A percentile compares a stretch with the other conserved stretches of the same genome.
Conservation (phyloP, 2,329 filamentous ascomycete genomes). For the Fusarium haematococcum region DNA sequence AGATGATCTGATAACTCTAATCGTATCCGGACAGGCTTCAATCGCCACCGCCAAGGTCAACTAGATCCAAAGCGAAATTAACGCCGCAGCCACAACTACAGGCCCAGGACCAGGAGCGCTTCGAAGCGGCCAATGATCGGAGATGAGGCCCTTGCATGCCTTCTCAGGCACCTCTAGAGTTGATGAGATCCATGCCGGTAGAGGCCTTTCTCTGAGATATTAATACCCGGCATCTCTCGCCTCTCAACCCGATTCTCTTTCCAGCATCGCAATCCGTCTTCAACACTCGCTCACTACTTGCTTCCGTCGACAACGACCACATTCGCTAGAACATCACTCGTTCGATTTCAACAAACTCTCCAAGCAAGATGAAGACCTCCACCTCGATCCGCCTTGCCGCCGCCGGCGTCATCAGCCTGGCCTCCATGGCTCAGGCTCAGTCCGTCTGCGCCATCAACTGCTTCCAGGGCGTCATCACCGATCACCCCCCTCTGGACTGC, state of each 20-base stretch:
- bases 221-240: neutral
- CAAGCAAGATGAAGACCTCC: neutral
- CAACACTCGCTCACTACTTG: neutral
- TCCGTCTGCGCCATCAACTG: slow-evolving; percentile 28
- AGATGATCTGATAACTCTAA: slow-evolving; percentile 32
- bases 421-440: neutral
- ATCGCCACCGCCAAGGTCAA: slow-evolving; percentile 1
- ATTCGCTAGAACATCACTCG: neutral
- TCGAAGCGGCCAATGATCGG: neutral
- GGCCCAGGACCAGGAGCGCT: neutral
- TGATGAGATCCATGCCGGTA: neutral
- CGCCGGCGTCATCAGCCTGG: neutral
- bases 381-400: neutral
- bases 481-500: slow-evolving; percentile 43
- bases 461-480: slow-evolving; percentile 43
- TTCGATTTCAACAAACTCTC: neutral
- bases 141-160: neutral
- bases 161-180: neutral
- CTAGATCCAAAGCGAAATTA: slow-evolving; percentile 1
- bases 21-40: neutral
- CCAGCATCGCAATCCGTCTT: neutral
- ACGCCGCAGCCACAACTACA: neutral
- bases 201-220: neutral
- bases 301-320: neutral
- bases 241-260: neutral